A percentile compares a stretch with the other conserved stretches of the same genome.
phyloP scores from a whole-genome alignment of 306 rosid genomes.

The Lathyrus tuberosus region DNA sequence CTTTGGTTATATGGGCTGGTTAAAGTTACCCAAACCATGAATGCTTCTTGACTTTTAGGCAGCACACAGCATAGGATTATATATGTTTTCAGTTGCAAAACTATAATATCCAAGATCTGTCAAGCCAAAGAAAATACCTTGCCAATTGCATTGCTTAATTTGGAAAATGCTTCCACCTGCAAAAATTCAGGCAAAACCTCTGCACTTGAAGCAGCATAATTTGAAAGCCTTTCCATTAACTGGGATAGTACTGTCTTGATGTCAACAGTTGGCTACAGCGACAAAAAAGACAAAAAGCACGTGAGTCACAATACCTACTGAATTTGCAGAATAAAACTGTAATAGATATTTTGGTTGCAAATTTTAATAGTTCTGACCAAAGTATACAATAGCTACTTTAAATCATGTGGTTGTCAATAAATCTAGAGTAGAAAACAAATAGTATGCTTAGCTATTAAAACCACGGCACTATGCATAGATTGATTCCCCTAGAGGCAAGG shows the following conservation, averaged over 20 bases:
- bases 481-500: constrained; percentile 11
- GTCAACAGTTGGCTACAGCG: constrained; percentile 78
- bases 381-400: constrained; percentile 15
- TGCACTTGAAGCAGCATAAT: constrained; percentile 93
- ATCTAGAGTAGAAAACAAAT: constrained; percentile 8
- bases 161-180: constrained; percentile 99
- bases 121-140: constrained; percentile 53
- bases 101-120: constrained; percentile 32
- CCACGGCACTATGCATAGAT: constrained; percentile 14
- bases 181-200: constrained; percentile 97
- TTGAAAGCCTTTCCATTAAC: constrained; percentile 95
- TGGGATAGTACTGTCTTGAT: constrained; percentile 95
- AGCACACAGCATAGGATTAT: constrained; percentile 14
- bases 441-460: constrained; percentile 29
- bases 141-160: constrained; percentile 91
- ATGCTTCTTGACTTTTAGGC: neutral
- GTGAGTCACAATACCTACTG: constrained; percentile 12
- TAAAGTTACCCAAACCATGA: constrained; percentile 18
- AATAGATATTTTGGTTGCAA: constrained; percentile 32
- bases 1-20: constrained; percentile 15
- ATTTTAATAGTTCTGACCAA: constrained; percentile 19
- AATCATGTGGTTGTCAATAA: constrained; percentile 20
- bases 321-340: constrained; percentile 31
- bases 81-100: constrained; percentile 17
- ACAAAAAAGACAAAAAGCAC: constrained; percentile 24